Conservation (phyloP, 306 rosid genomes). For the Citrullus mucosospermus region DNA sequence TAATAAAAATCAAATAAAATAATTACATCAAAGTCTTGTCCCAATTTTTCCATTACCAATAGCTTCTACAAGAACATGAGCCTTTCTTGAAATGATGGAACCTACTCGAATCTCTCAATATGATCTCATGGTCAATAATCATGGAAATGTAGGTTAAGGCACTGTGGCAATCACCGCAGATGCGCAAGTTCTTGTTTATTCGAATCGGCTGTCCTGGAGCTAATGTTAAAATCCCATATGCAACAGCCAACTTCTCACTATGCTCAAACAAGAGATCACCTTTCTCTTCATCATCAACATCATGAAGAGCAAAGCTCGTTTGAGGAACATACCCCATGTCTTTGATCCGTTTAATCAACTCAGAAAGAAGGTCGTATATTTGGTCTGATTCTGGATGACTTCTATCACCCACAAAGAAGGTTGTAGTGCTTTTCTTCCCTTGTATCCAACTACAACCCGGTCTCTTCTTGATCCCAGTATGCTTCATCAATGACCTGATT, state of each 20-base stretch:
- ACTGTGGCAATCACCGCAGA: constrained; percentile 30
- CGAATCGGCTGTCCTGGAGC: background rate
- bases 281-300: constrained; percentile 84
- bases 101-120: constrained; percentile 75
- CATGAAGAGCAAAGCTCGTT: constrained; percentile 72
- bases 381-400: constrained; percentile 43
- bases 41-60: constrained; percentile 39
- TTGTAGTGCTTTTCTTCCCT: constrained; percentile 46
- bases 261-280: constrained; percentile 67
- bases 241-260: constrained; percentile 92
- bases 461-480: constrained; percentile 51
- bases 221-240: constrained; percentile 29
- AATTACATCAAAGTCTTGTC: background rate
- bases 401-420: constrained; percentile 72
- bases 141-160: constrained; percentile 63
- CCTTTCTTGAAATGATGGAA: constrained; percentile 87
- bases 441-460: constrained; percentile 91
- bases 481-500: constrained; percentile 55
- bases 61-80: constrained; percentile 66
- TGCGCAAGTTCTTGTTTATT: constrained; percentile 19
- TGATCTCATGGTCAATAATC: constrained; percentile 62
- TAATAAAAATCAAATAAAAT: background rate
- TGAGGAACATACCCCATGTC: constrained; percentile 70
- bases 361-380: constrained; percentile 42
- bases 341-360: constrained; percentile 56